phyloP scores from a whole-genome alignment of 768 basidiomycete species.

The Amanita rubescens region DNA sequence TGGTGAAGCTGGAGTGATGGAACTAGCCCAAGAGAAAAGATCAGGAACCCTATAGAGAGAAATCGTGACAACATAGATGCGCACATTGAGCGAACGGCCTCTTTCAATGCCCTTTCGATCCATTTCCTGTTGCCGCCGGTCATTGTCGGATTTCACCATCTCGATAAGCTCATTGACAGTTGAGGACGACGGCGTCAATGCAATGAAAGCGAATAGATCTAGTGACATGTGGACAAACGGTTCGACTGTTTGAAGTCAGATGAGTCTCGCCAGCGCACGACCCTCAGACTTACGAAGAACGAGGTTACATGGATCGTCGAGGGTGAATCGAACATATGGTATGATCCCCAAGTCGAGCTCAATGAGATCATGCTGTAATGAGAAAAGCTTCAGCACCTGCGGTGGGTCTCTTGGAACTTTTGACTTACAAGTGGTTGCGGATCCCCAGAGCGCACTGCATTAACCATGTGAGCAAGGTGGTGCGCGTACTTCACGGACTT shows the following conservation, averaged over 20 bases:
- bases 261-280: neutral
- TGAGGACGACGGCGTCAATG: slow-evolving; percentile 12
- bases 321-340: slow-evolving; percentile 10
- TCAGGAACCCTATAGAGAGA: slow-evolving; percentile 4
- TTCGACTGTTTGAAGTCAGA: slow-evolving; percentile 15
- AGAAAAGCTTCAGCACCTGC: slow-evolving; percentile 7
- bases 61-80: slow-evolving; percentile 6
- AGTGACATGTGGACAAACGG: slow-evolving; percentile 12
- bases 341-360: slow-evolving; percentile 10
- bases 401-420: slow-evolving; percentile 4
- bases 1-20: slow-evolving; percentile 6
- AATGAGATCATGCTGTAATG: slow-evolving; percentile 9
- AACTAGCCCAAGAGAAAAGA: slow-evolving; percentile 13
- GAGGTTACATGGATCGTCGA: slow-evolving; percentile 15
- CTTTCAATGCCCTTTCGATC: slow-evolving; percentile 6
- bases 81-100: slow-evolving; percentile 10
- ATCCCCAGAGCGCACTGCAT: slow-evolving; percentile 11
- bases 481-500: slow-evolving; percentile 17
- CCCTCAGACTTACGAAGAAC: slow-evolving; percentile 12
- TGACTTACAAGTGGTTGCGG: slow-evolving; percentile 8
- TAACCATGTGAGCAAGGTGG: slow-evolving; percentile 13
- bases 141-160: slow-evolving; percentile 15
- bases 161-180: slow-evolving; percentile 13
- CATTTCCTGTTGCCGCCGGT: slow-evolving; percentile 11
- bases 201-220: slow-evolving; percentile 14